Base-by-base conservation (phyloP, 768 basidiomycete genomes). In the Mycena pura region DNA sequence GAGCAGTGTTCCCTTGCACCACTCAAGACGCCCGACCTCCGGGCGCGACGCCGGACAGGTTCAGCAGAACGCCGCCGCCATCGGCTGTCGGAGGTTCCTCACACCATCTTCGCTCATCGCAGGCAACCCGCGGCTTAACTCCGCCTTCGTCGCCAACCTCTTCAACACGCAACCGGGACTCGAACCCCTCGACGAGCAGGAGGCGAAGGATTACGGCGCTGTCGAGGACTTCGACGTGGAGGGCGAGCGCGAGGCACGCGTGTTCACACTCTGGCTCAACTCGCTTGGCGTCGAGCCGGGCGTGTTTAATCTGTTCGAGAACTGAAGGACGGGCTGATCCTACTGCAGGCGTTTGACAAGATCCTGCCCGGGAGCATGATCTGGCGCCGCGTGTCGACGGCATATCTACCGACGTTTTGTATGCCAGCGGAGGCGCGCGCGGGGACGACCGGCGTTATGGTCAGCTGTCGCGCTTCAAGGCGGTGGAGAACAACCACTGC, bases 171-270 rank as follows among this genome's bases (percentile, higher is more conserved):
- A 92, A 76, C 97, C 96, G 0, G 94, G 96, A 0, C 88, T 99
- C 29, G 97, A 86, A 62, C 96, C 96, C 2, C 85, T 99, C 43
- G 95, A 96, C 71, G 95, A 95, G 70, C 86, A 94, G 71, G 95
- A 98, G 73, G 91, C 91, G 5, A 95, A 96, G 63, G 91, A 92
- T 67, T 93, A 93, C 60, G 92, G 92, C 22, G 86, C 80, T 0
- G 85, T 99, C 32, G 96, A 98, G 70, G 97, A 99, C 78, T 99
- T 99, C 68, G 97, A 99, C 63, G 97, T 96, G 0, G 97, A 99
- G 74, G 97, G 97, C 61, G 97, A 99, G 74, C 89, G 97, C 45
- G 97, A 99, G 75, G 97, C 97, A 5, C 88, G 96, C 34, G 97
- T 96, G 28, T 99, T 99, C 73, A 99, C 92, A 0, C 86, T 99